Evolutionary conservation across 31 red algal species (phyloP).

Genomic region (Asparagopsis taxiformis): DNA sequence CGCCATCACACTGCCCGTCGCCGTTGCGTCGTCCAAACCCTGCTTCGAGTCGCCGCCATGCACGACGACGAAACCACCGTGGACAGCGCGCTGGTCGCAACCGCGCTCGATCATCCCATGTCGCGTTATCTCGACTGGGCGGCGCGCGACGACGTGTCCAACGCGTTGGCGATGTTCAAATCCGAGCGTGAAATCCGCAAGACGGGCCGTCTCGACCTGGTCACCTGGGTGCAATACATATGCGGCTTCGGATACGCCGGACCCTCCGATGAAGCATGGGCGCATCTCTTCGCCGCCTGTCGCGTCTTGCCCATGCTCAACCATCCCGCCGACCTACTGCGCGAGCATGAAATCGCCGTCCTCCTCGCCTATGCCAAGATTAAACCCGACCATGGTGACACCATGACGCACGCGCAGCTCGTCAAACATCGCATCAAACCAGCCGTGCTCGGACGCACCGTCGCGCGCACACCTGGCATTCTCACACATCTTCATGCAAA

Average conservation of each 20-base stretch:
- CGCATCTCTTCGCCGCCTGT: slow-evolving; percentile 48
- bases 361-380: slow-evolving; percentile 62
- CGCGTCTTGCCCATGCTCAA: slow-evolving; percentile 36
- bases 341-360: slow-evolving; percentile 61
- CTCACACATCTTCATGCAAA: slow-evolving; percentile 50
- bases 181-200: slow-evolving; percentile 21
- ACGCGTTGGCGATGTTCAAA: slow-evolving; percentile 6
- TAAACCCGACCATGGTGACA: slow-evolving; percentile 44
- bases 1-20: too few species aligned
- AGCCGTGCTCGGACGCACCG: slow-evolving; percentile 43
- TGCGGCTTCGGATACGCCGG: slow-evolving; percentile 53
- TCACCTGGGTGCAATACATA: slow-evolving; percentile 38
- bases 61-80: neutral
- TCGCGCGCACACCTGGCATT: slow-evolving; percentile 55
- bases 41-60: too few species aligned
- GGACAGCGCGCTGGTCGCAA: neutral
- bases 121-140: slow-evolving; percentile 11
- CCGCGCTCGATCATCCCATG: slow-evolving; percentile 6
- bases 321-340: slow-evolving; percentile 13
- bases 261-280: slow-evolving; percentile 41
- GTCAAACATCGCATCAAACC: slow-evolving; percentile 66
- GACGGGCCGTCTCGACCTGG: slow-evolving; percentile 12
- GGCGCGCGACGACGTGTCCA: neutral
- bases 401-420: slow-evolving; percentile 58
- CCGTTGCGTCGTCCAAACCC: too few species aligned